Percentiles rank a stretch among this genome's conserved stretches.
Conservation (phyloP, 2,329 filamentous ascomycete species). For the Ophiostoma sp. region DNA sequence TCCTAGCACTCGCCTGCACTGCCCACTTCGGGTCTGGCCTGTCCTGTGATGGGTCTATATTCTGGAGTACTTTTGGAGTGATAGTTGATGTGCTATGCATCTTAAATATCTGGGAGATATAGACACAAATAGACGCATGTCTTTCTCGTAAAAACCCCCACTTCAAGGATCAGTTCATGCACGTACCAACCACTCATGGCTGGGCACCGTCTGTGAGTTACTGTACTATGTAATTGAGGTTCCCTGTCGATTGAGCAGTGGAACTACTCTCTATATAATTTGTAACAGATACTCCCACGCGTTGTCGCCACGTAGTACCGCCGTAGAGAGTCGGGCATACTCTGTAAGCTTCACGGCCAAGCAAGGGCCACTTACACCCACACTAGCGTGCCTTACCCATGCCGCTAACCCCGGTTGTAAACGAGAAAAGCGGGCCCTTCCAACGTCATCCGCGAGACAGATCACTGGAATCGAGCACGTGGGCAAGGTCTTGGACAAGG, state of each 20-base stretch:
- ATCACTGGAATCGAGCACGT: slow-evolving; percentile 22
- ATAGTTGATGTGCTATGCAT: background rate
- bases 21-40: background rate
- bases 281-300: background rate
- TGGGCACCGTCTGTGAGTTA: too few relatives aligned
- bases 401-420: slow-evolving; percentile 14
- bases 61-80: background rate
- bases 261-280: background rate
- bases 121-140: background rate
- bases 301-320: background rate
- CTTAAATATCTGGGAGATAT: background rate
- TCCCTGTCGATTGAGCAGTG: background rate
- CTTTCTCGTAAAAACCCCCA: too few relatives aligned
- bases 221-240: too few relatives aligned
- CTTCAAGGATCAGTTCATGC: too few relatives aligned
- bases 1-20: background rate
- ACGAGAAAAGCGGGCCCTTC: background rate
- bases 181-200: too few relatives aligned
- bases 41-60: background rate
- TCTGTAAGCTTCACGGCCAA: background rate
- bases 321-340: too few relatives aligned
- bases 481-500: background rate
- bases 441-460: slow-evolving; percentile 19
- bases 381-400: slow-evolving; percentile 1
- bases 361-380: slow-evolving; percentile 12